phyloP scores from a whole-genome alignment of 495 filamentous ascomycete genomes.

The Durotheca rogersii region DNA sequence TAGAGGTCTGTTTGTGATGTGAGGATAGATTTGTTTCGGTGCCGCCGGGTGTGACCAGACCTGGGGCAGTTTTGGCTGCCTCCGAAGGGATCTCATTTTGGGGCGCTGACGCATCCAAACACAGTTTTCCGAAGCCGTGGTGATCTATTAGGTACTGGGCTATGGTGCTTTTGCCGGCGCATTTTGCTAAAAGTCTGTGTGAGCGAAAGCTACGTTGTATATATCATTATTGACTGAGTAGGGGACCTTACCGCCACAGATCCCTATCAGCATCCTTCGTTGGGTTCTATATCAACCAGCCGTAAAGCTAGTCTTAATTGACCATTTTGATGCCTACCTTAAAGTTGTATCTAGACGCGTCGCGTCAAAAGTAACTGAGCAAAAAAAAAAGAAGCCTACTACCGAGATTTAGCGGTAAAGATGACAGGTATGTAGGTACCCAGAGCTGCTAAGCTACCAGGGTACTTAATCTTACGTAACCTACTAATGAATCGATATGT shows the following conservation, averaged over 20 bases:
- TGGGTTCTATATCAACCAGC: constrained; percentile 2
- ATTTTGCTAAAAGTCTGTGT: constrained; percentile 64
- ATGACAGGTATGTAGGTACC: background rate
- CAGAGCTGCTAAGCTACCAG: background rate
- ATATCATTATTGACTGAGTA: constrained; percentile 4
- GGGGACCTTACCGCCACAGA: constrained; percentile 74
- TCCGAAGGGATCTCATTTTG: background rate
- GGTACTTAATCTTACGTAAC: background rate
- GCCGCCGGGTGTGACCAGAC: constrained; percentile 24
- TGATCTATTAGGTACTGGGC: constrained; percentile 77
- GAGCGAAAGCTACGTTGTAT: constrained; percentile 24
- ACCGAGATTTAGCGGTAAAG: too few species aligned
- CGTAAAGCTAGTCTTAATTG: too few species aligned
- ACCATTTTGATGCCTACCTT: too few species aligned
- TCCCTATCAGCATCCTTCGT: constrained; percentile 78
- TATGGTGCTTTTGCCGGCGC: constrained; percentile 84
- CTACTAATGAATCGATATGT: too few species aligned
- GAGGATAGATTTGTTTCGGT: constrained; percentile 14
- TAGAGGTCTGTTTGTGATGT: constrained; percentile 33
- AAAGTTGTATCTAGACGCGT: too few species aligned
- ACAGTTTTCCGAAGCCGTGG: constrained; percentile 69
- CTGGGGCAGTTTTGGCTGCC: constrained; percentile 31
- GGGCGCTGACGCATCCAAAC: constrained; percentile 32
- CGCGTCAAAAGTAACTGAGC: too few species aligned
- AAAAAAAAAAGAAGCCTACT: too few species aligned